Base-by-base conservation (phyloP, 768 basidiomycete genomes). In the Favolaschia claudopus region DNA sequence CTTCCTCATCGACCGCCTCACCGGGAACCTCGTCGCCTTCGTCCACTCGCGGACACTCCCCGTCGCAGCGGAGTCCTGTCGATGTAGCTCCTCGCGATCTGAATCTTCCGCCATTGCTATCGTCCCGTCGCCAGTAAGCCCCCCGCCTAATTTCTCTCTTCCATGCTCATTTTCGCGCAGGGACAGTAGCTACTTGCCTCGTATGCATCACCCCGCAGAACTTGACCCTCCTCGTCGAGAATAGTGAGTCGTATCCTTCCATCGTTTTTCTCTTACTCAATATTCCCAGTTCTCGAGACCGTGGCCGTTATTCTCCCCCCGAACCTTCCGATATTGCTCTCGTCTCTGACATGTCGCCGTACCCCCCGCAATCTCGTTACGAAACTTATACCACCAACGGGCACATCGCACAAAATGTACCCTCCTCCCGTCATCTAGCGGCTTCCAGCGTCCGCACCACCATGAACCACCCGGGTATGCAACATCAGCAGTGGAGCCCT, bases 21-120 rank as follows among this genome's bases (percentile, higher is more conserved):
- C 88, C 89, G 19, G 86, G 86, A 19, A 52, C 82, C 7, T 91
- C 90, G 17, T 87, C 89, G 17, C 89, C 90, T 31, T 87, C 90
- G 13, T 64, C 63, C 5, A 88, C 85, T 20, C 82, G 89, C 48
- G 85, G 89, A 50, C 82, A 75, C 60, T 85, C 87, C 1, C 89
- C 89, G 31, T 85, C 88, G 22, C 80, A 81, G 64, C 82, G 86
- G 45, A 68, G 74, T 20, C 79, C 79, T 44, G 62, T 74, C 36
- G 80, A 84, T 33, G 22, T 57, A 22, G 55, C 37, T 36, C 59
- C 58, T 34, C 27, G 43, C 27, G 58, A 65, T 55, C 61, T 80
- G 33, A 76, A 71, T 57, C 68, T 79, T 20, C 68, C 80, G 36
- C 77, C 82, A 13, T 69, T 81, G 43, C 62, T 76, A 45, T 74